Percentiles rank a stretch among this genome's conserved stretches.
Evolutionary conservation across 805 yeast genomes (phyloP).

Genomic region (Jamesozyma hellenica): DNA sequence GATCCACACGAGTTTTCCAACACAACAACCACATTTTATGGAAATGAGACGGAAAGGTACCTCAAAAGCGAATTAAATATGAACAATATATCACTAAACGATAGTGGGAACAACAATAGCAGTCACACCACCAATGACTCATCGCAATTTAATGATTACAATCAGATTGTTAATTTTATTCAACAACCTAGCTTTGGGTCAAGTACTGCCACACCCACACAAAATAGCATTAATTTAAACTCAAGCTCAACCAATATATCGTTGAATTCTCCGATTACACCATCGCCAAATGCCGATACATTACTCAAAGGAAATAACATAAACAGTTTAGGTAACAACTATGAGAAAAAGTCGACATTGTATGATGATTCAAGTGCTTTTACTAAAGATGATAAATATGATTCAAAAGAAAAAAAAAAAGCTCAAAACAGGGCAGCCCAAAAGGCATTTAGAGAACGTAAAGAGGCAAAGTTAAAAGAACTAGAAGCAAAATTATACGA

Average conservation of each 20-base stretch:
- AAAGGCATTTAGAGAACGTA: conserved; percentile 75
- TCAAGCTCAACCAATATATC: no score
- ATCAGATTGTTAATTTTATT: no score
- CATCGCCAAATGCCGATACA: not conserved
- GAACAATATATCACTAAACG: no score
- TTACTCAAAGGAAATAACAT: not conserved
- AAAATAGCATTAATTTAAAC: no score
- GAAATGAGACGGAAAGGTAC: no score
- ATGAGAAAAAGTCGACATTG: not conserved
- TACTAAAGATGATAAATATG: not conserved
- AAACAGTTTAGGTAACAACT: not conserved
- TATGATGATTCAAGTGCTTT: not conserved
- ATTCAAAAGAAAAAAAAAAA: conserved; percentile 42
- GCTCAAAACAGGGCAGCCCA: conserved; percentile 85
- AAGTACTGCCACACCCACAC: no score
- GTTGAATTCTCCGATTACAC: not conserved
- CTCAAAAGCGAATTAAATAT: no score
- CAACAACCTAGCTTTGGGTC: no score
- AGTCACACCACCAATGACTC: not conserved
- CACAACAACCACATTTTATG: no score
- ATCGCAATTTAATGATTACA: not conserved
- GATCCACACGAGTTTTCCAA: no score
- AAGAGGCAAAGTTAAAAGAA: conserved; percentile 61
- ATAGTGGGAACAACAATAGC: no score
- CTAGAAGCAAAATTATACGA: conserved; percentile 47